These are phyloP conservation scores for Porphyrellus cyaneotinctus DNA, from an alignment of 768 basidiomycete genomes.

Conservation along the genomic window DNA sequence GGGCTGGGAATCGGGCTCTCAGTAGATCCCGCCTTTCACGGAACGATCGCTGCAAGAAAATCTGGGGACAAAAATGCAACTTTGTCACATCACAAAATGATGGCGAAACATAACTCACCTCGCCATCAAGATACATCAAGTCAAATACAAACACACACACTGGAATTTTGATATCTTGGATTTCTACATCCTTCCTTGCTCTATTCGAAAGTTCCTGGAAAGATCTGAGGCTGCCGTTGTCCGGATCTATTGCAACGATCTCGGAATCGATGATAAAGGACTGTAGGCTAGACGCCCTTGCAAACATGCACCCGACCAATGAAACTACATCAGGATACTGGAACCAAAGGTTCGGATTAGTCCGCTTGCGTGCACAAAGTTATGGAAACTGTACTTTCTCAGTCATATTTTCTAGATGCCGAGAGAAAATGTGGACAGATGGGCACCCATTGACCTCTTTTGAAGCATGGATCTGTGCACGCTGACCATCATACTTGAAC, in stretches of 20 bases:
- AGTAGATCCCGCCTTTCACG: conserved; percentile 66
- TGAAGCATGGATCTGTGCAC: conserved; percentile 72
- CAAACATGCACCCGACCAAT: conserved; percentile 51
- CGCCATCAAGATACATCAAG: conserved; percentile 78
- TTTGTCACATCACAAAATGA: neutral
- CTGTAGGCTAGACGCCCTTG: conserved; percentile 35
- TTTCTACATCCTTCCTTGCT: conserved; percentile 75
- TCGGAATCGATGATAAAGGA: conserved; percentile 86
- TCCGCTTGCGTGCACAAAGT: neutral
- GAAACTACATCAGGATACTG: conserved; percentile 81
- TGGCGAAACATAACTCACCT: conserved; percentile 44
- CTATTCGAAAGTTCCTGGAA: conserved; percentile 88
- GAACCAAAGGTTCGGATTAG: conserved; percentile 13
- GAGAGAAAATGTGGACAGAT: conserved; percentile 70
- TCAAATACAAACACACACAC: conserved; percentile 90
- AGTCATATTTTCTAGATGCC: conserved; percentile 91
- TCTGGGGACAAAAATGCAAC: conserved; percentile 37
- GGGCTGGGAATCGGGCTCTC: conserved; percentile 55
- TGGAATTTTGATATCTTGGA: conserved; percentile 68
- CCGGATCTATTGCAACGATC: conserved; percentile 76
- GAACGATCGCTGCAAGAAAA: conserved; percentile 64
- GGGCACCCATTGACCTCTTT: conserved; percentile 24
- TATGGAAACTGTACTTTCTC: conserved; percentile 52
- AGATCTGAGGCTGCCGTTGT: conserved; percentile 57
- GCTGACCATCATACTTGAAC: conserved; percentile 89